phyloP scores from a whole-genome alignment of 179 eudicot species.

The Amaranthus tricolor region DNA sequence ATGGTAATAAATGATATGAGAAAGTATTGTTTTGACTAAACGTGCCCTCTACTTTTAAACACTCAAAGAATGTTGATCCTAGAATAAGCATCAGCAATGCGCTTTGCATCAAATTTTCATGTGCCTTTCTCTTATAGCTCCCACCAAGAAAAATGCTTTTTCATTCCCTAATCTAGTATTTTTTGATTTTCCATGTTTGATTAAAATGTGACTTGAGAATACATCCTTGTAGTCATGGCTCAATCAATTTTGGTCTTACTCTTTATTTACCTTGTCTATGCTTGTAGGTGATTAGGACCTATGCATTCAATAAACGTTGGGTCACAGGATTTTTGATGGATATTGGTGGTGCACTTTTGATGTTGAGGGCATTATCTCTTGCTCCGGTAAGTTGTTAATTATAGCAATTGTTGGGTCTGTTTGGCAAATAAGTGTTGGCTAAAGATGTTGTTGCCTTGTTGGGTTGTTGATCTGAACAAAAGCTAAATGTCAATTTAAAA shows the following conservation, averaged over 20 bases:
- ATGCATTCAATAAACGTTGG: conserved; percentile 83
- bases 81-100: background rate
- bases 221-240: background rate
- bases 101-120: background rate
- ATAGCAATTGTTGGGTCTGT: conserved; percentile 5
- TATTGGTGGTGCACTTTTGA: conserved; percentile 81
- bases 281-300: conserved; percentile 87
- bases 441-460: background rate
- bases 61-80: background rate
- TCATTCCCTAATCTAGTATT: background rate
- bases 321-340: conserved; percentile 82
- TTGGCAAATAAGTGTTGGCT: background rate
- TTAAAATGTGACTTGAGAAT: background rate
- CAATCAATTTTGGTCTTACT: conserved; percentile 1
- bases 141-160: background rate
- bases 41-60: background rate
- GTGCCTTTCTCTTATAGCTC: background rate
- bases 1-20: background rate
- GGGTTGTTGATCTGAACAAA: no score
- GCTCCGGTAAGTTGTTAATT: conserved; percentile 76
- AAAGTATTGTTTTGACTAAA: background rate
- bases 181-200: conserved; percentile 7
- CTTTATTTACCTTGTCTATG: background rate
- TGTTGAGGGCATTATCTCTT: conserved; percentile 92
- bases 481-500: no score